These are phyloP conservation scores for Colletotrichum sp. DNA, from an alignment of 2,329 filamentous ascomycete genomes.

Conservation along the genomic window DNA sequence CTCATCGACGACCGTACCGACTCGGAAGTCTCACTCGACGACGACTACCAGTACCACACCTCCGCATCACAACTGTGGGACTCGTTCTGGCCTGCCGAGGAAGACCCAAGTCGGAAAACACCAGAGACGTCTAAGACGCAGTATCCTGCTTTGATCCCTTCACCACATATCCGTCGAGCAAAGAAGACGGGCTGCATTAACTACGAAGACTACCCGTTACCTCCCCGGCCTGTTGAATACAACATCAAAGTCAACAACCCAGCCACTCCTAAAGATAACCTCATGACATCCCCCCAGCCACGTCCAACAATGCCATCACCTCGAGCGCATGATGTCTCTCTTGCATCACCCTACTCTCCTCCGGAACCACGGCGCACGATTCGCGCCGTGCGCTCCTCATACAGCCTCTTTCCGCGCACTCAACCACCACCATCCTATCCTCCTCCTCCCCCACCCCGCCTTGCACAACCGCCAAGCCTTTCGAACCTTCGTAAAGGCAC, in stretches of 20 bases:
- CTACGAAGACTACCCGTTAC: slow-evolving; percentile 27
- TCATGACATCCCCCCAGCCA: slow-evolving; percentile 18
- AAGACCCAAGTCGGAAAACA: neutral
- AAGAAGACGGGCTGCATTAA: slow-evolving; percentile 21
- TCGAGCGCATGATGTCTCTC: neutral
- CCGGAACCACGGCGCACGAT: slow-evolving; percentile 23
- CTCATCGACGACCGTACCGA: slow-evolving; percentile 56
- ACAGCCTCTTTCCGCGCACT: slow-evolving; percentile 21
- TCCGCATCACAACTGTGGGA: slow-evolving; percentile 55
- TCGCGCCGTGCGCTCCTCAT: slow-evolving; percentile 20
- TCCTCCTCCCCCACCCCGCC: slow-evolving; percentile 4
- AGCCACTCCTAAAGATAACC: neutral
- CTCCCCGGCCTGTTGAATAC: slow-evolving; percentile 23
- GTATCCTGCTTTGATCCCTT: slow-evolving; percentile 23
- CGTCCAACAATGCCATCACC: neutral
- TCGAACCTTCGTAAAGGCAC: slow-evolving; percentile 6
- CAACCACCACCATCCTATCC: neutral
- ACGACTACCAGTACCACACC: slow-evolving; percentile 53
- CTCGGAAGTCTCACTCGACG: slow-evolving; percentile 55
- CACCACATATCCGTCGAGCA: slow-evolving; percentile 19
- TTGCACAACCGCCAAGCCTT: neutral
- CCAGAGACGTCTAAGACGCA: slow-evolving; percentile 10
- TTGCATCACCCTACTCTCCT: neutral
- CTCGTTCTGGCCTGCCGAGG: slow-evolving; percentile 47
- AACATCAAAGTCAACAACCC: slow-evolving; percentile 14